These are phyloP conservation scores for Medicago arabica DNA, from an alignment of 306 rosid species.

Conservation along the genomic window DNA sequence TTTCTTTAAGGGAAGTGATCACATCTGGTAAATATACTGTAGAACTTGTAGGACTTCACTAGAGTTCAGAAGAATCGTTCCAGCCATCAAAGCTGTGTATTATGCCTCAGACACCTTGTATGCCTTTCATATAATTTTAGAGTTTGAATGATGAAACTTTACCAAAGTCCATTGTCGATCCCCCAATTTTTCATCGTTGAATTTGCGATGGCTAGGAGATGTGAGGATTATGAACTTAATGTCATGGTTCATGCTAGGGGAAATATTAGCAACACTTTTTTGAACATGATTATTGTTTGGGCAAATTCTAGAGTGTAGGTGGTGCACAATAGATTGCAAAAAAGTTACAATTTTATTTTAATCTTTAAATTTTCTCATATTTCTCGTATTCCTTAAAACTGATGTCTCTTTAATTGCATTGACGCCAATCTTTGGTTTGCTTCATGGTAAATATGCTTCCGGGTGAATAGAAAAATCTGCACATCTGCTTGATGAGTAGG, in stretches of 20 bases:
- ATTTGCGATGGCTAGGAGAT: slow-evolving; percentile 24
- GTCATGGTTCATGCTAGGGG: slow-evolving; percentile 10
- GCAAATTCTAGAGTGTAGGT: neutral
- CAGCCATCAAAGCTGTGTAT: slow-evolving; percentile 12
- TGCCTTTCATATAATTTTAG: slow-evolving; percentile 28
- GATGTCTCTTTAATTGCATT: neutral
- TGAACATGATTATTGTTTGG: neutral
- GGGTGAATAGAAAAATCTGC: neutral
- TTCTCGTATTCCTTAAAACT: neutral
- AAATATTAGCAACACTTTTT: slow-evolving; percentile 9
- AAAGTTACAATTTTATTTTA: neutral
- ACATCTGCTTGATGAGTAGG: neutral
- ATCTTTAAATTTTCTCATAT: neutral
- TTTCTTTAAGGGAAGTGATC: slow-evolving; percentile 38
- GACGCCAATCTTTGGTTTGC: slow-evolving; percentile 3
- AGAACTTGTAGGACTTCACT: slow-evolving; percentile 44
- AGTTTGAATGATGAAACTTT: slow-evolving; percentile 29
- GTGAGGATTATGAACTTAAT: slow-evolving; percentile 12
- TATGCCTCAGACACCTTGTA: slow-evolving; percentile 23
- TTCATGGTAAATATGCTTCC: neutral
- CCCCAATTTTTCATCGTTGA: slow-evolving; percentile 17
- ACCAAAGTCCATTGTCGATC: slow-evolving; percentile 13
- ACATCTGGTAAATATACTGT: slow-evolving; percentile 47
- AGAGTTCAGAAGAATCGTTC: slow-evolving; percentile 34
- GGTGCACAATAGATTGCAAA: neutral